phyloP scores from a whole-genome alignment of 2,329 filamentous ascomycete genomes.

The Penicillium sp. region DNA sequence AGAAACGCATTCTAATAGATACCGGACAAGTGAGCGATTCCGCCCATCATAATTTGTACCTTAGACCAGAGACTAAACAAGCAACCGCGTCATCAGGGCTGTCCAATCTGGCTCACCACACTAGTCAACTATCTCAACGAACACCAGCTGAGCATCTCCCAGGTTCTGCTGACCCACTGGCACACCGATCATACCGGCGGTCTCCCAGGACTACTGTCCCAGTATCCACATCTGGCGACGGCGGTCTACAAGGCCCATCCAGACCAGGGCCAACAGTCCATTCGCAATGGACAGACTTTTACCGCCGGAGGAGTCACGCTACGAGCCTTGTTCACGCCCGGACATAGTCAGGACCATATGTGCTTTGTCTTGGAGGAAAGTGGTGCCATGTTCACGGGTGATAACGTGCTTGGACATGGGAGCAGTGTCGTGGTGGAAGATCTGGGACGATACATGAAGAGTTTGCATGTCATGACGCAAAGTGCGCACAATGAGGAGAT shows the following conservation, averaged over 20 bases:
- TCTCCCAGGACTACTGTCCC: slow-evolving; percentile 1
- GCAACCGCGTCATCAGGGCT: not conserved
- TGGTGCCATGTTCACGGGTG: slow-evolving; percentile 8
- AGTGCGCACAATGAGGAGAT: not conserved
- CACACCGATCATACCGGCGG: slow-evolving; percentile 9
- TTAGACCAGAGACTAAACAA: not conserved
- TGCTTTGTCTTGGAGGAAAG: slow-evolving; percentile 6
- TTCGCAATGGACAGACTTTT: slow-evolving; percentile 6
- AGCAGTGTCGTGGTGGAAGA: slow-evolving; percentile 10
- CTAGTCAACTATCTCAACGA: slow-evolving; percentile 3
- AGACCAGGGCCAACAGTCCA: not conserved
- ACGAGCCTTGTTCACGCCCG: slow-evolving; percentile 5
- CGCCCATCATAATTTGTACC: no score
- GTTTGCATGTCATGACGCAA: not conserved
- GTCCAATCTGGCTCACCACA: slow-evolving; percentile 7
- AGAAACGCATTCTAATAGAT: slow-evolving; percentile 33
- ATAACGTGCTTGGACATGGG: slow-evolving; percentile 9
- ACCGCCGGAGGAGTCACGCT: not conserved
- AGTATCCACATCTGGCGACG: slow-evolving; percentile 1
- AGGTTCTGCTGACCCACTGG: slow-evolving; percentile 9
- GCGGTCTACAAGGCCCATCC: slow-evolving; percentile 7
- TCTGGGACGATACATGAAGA: slow-evolving; percentile 3
- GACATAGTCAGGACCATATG: slow-evolving; percentile 9
- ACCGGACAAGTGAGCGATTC: slow-evolving; percentile 21
- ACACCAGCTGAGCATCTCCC: slow-evolving; percentile 7